These are phyloP conservation scores for Hypomyces rosellus DNA, from an alignment of 2,329 filamentous ascomycete species.

Conservation along the genomic window DNA sequence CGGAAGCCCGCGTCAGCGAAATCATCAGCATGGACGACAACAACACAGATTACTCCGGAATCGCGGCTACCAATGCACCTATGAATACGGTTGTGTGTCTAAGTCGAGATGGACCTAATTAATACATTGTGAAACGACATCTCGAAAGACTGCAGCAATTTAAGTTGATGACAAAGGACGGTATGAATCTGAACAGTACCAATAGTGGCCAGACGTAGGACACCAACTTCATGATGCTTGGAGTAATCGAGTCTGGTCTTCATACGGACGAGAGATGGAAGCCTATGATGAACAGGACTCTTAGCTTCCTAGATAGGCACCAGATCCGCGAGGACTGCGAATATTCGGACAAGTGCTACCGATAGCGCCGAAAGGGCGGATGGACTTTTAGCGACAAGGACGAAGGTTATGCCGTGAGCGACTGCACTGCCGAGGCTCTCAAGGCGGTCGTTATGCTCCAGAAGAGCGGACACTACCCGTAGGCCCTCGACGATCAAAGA, in stretches of 20 bases:
- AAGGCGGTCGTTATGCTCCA: conserved; percentile 84
- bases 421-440: conserved; percentile 86
- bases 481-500: conserved; percentile 66
- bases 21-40: conserved; percentile 85
- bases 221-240: conserved; percentile 83
- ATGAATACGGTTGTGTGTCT: conserved; percentile 89
- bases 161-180: conserved; percentile 85
- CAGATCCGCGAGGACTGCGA: conserved; percentile 81
- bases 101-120: conserved; percentile 72
- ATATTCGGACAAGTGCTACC: conserved; percentile 75
- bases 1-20: conserved; percentile 76
- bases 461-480: conserved; percentile 66
- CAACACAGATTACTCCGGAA: conserved; percentile 79
- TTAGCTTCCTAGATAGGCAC: conserved; percentile 82
- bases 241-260: conserved; percentile 70
- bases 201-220: conserved; percentile 99
- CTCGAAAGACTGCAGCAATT: conserved; percentile 78
- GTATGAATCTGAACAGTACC: conserved; percentile 91
- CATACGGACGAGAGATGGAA: conserved; percentile 71
- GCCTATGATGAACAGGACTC: conserved; percentile 74
- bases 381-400: conserved; percentile 93
- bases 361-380: conserved; percentile 83
- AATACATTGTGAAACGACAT: conserved; percentile 66
- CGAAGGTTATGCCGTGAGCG: conserved; percentile 92
- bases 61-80: conserved; percentile 83